Base-by-base conservation (phyloP, 1,284 basidiomycete species). In the Irpex lacteus region DNA sequence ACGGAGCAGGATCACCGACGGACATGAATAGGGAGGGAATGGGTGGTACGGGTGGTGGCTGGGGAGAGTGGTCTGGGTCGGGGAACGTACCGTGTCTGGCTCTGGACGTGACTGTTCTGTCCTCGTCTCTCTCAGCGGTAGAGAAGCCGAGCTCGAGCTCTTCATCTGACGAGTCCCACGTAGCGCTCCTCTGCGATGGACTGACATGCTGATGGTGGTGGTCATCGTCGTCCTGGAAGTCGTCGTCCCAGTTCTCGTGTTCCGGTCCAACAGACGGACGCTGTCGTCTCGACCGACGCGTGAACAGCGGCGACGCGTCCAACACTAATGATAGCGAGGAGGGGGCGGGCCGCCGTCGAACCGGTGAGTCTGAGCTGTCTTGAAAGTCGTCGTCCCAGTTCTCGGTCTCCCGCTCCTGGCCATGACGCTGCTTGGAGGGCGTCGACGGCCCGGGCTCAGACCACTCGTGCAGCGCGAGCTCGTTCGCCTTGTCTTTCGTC, bases 301-400 rank as follows among this genome's bases (percentile, higher is more conserved):
- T 13, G 11, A 13, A 47, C 4, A 47, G 40, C 40, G 40, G 40
- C n/a, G 40, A 47, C 40, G 40, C 40, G 40, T 47, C 40, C 1
- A 47, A 2, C 1, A n/a, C 40, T 1, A n/a, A 6, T 34, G 32
- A 34, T 34, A 34, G 32, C 32, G 32, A 11, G 3, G 40, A 13
- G 1, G 40, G 40, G 11, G 40, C 37, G 15, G 26, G 34, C 18
- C 49, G 57, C 26, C 57, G 32, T 54, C 62, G 63, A 38, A 64
- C 47, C 8, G 68, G 63, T 8, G 66, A 69, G 59, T 65, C 32
- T 6, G 32, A 34, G 32, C 32, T 67, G 66, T 86, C 83, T 60
- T 79, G 76, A 71, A 86, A 88, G 68, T 90, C 88, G 63, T 89
- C 88, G 70, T 90, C 89, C 89, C 89, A 91, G 67, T 89, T 89